A percentile compares a stretch with the other conserved stretches of the same genome.
phyloP scores from a whole-genome alignment of 1,284 basidiomycete species.

The Puccinia polysora region DNA sequence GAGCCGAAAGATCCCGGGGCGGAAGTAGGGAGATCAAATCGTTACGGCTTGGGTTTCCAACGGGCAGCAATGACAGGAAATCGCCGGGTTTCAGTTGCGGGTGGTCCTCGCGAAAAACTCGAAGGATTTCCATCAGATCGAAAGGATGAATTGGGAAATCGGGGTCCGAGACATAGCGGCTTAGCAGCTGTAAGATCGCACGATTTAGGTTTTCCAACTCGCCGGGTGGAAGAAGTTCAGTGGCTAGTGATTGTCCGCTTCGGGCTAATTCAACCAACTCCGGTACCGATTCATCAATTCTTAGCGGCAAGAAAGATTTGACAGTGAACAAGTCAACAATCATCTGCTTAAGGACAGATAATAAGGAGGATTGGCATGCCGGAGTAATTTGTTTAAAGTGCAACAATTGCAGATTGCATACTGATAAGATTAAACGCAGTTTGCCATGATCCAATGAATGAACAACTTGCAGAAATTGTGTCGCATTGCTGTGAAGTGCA shows the following conservation, averaged over 20 bases:
- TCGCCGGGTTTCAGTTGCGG: neutral
- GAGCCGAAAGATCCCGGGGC: conserved; percentile 40
- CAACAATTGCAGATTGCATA: conserved; percentile 4
- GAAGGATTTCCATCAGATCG: conserved; percentile 19
- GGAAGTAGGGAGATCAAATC: conserved; percentile 8
- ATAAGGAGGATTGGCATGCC: neutral
- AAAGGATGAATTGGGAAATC: conserved; percentile 35
- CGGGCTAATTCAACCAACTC: conserved; percentile 19
- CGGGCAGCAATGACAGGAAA: conserved; percentile 15
- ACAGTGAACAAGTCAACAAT: conserved; percentile 14
- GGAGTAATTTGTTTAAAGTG: neutral
- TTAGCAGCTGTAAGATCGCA: conserved; percentile 20
- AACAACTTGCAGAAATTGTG: neutral
- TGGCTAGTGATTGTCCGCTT: neutral
- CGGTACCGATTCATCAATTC: neutral
- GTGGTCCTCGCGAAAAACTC: neutral
- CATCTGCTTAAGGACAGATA: conserved; percentile 3
- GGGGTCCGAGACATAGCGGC: conserved; percentile 25
- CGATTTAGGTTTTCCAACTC: neutral
- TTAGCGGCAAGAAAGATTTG: conserved; percentile 12
- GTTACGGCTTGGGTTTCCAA: conserved; percentile 19
- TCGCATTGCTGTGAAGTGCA: neutral
- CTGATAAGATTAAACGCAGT: neutral
- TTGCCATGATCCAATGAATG: neutral
- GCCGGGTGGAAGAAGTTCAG: neutral